Conservation (phyloP, 768 basidiomycete species). For the Termitomyces sp. region DNA sequence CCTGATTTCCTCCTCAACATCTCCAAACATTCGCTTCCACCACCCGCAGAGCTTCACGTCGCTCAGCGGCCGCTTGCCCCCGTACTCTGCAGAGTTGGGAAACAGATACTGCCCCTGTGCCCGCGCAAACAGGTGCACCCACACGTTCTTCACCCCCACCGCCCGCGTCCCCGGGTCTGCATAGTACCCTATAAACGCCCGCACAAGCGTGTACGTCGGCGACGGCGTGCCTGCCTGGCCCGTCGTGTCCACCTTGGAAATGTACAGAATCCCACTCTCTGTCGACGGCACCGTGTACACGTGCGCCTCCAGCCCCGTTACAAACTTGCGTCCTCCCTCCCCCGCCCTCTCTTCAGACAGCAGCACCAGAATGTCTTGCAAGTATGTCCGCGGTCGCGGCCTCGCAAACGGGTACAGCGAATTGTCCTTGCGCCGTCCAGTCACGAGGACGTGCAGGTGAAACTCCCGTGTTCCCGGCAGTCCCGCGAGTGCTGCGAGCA, state of each 20-base stretch:
- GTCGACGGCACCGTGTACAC: constrained; percentile 73
- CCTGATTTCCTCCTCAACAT: constrained; percentile 42
- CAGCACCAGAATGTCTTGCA: constrained; percentile 76
- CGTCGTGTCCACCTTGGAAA: constrained; percentile 93
- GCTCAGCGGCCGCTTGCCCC: constrained; percentile 66
- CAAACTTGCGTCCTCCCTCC: constrained; percentile 53
- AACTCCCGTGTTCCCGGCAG: constrained; percentile 68
- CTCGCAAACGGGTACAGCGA: constrained; percentile 72
- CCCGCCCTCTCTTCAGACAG: constrained; percentile 56
- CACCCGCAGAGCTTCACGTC: constrained; percentile 83
- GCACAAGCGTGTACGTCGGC: constrained; percentile 67
- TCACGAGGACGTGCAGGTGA: constrained; percentile 71
- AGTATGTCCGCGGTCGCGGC: constrained; percentile 58
- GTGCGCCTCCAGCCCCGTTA: constrained; percentile 74
- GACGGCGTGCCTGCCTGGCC: constrained; percentile 64
- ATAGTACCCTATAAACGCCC: constrained; percentile 61
- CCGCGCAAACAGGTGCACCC: constrained; percentile 88
- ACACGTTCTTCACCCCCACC: constrained; percentile 48
- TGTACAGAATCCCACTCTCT: constrained; percentile 70
- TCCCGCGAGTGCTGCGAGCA: constrained; percentile 49
- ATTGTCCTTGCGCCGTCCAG: constrained; percentile 60
- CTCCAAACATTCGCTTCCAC: constrained; percentile 80
- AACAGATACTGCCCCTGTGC: constrained; percentile 93
- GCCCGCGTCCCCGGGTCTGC: constrained; percentile 61
- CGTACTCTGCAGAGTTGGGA: constrained; percentile 72